Base-by-base conservation (phyloP, 768 basidiomycete genomes). In the Phanerochaete sordida region DNA sequence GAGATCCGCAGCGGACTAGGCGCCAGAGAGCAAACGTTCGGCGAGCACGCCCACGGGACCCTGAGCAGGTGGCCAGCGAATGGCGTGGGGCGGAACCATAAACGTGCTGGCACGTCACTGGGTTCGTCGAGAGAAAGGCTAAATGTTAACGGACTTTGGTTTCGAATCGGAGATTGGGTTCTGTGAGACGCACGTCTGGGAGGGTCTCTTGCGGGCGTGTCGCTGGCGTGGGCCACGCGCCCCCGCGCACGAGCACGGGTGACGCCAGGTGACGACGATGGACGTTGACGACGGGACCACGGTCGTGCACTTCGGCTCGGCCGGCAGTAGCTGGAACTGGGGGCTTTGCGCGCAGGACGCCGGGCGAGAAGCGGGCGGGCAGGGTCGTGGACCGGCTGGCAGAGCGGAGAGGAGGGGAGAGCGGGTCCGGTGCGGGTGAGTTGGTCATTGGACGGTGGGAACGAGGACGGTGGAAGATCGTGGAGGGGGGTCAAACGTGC, bases 401-500 rank as follows among this genome's bases (percentile, higher is more conserved):
- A 31, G 5, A 52, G 27, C 6, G 51, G 30, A 23, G 50, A 51
- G 23, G 53, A 51, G 53, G 24, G 6, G 49, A 23, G 30, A 46
- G 53, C 23, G 47, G 55, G 53, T 55, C 58, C 55, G 60, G 46
- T 49, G 60, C 55, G 33, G 60, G 21, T 30, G 60, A 57, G 55
- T 50, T 53, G 35, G 53, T 33, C 30, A 33, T 49, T 30, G 33
- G 53, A 23, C 12, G 37, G 50, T 52, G 48, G 39, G 58, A 59
- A 59, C 35, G 27, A 44, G 49, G 46, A 35, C 37, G 26, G 45
- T 44, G 53, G 58, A 59, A 59, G 49, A 59, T 53, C 49, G 28
- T 37, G 43, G 35, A 59, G 16, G 58, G 33, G 33, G n/a, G 5
- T 53, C 60, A 56, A 61, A 61, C 60, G 60, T 61, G 60, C 60